phyloP scores from a whole-genome alignment of 768 basidiomycete genomes.

The Leccinum barrowsii region DNA sequence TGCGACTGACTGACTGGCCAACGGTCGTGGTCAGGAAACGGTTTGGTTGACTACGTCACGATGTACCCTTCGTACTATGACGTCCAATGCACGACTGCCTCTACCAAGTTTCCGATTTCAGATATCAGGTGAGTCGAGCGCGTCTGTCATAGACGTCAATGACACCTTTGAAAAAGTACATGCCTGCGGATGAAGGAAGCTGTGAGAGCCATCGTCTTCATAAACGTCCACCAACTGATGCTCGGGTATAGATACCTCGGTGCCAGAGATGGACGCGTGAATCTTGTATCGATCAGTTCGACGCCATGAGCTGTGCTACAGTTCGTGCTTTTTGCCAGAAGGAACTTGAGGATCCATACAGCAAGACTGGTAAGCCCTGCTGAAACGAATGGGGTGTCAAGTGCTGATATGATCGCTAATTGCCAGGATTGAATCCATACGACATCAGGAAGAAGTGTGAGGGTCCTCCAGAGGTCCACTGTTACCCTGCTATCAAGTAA shows the following conservation, averaged over 20 bases:
- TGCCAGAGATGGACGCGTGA: conserved; percentile 57
- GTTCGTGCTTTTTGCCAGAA: conserved; percentile 61
- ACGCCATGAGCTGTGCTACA: conserved; percentile 63
- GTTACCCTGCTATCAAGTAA: conserved; percentile 55
- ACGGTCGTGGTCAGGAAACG: conserved; percentile 35
- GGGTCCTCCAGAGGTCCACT: conserved; percentile 45
- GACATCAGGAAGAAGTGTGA: conserved; percentile 61
- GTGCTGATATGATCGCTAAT: background rate
- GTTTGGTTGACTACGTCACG: conserved; percentile 37
- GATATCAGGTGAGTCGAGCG: conserved; percentile 16
- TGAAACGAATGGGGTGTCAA: background rate
- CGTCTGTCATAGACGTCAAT: background rate
- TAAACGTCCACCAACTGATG: background rate
- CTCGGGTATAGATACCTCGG: conserved; percentile 52
- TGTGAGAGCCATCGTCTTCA: conserved; percentile 21
- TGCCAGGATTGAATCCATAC: conserved; percentile 51
- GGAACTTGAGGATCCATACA: conserved; percentile 26
- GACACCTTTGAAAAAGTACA: conserved; percentile 10
- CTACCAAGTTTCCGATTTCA: conserved; percentile 42
- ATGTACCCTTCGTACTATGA: conserved; percentile 45
- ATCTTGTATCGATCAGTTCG: conserved; percentile 64
- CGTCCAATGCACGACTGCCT: conserved; percentile 52
- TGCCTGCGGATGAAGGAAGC: conserved; percentile 44
- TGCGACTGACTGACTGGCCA: background rate
- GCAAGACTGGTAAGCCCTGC: conserved; percentile 22